Base-by-base conservation (phyloP, 1,284 basidiomycete genomes). In the Phaffia rhodozyma region DNA sequence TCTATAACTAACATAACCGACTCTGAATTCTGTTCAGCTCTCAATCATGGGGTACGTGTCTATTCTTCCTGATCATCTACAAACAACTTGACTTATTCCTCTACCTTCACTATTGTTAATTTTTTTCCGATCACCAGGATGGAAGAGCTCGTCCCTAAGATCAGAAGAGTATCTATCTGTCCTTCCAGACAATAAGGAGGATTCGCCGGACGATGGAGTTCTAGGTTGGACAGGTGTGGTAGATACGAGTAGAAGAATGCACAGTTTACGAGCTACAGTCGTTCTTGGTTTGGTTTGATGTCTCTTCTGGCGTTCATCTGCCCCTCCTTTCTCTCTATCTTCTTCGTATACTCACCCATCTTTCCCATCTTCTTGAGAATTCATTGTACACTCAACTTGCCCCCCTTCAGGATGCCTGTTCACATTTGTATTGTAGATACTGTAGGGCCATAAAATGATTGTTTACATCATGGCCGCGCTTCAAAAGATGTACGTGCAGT, bases 191-290 rank as follows among this genome's bases (percentile, higher is more conserved):
- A 29, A 43, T 48, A 80, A 69, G 83, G 69, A 82, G 82, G 70
- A 81, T 81, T 66, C 72, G 81, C 50, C 38, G 38, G 80, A 84
- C 62, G 74, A 83, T 9, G 80, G 79, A 1, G 74, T 75, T 7
- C 78, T 82, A 48, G 78, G 77, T 18, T 74, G 73, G 71, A 69
- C 70, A 20, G 72, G 71, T 55, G 62, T 68, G 66, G 65, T 73
- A 71, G 73, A 70, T 61, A 69, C 71, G 64, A 75, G 70, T 34
- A 55, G 51, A 21, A 43, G 47, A 30, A 20, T 62, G 25, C 58
- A 63, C 48, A 87, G 85, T 68, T 72, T 90, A 68, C 77, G 88
- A 55, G 86, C 86, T 52, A 89, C 85, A 3, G 80, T 90, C 38
- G 38, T 43, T 11, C 38, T 43, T 16, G 38, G 38, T 47, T 34